Percentiles rank a stretch among this genome's conserved stretches.
phyloP scores from a whole-genome alignment of 345 rosid species.

The Raphanus sativus region DNA sequence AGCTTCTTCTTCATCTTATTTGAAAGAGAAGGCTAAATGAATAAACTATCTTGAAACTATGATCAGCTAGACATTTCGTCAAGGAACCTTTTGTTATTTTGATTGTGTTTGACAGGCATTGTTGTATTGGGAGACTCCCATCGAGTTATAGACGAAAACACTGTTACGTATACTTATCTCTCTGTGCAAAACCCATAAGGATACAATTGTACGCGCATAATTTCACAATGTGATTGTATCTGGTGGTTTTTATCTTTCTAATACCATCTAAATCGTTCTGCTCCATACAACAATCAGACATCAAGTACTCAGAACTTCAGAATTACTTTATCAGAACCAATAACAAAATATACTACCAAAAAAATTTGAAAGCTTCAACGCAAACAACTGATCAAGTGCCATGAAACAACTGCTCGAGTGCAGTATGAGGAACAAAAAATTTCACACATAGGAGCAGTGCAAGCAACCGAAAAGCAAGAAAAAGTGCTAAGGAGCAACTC shows the following conservation, averaged over 20 bases:
- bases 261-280: too few species aligned
- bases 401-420: background rate
- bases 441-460: too few species aligned
- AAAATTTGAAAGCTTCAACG: background rate
- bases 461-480: background rate
- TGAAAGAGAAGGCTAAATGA: constrained; percentile 10
- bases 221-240: background rate
- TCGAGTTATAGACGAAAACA: too few species aligned
- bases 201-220: constrained; percentile 1
- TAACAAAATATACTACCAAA: background rate
- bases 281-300: too few species aligned
- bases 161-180: too few species aligned
- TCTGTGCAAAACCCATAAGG: too few species aligned
- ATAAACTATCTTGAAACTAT: constrained; percentile 17
- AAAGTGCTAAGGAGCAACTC: background rate
- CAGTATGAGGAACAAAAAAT: background rate
- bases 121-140: constrained; percentile 41
- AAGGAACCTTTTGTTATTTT: constrained; percentile 3
- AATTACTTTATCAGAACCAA: background rate
- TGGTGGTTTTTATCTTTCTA: too few species aligned
- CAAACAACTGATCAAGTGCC: too few species aligned
- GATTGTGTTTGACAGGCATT: constrained; percentile 32
- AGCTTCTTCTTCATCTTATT: constrained; percentile 6
- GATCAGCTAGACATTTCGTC: constrained; percentile 12
- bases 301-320: too few species aligned